Conservation (phyloP, 345 rosid genomes). For the Bruguiera sexangula region DNA sequence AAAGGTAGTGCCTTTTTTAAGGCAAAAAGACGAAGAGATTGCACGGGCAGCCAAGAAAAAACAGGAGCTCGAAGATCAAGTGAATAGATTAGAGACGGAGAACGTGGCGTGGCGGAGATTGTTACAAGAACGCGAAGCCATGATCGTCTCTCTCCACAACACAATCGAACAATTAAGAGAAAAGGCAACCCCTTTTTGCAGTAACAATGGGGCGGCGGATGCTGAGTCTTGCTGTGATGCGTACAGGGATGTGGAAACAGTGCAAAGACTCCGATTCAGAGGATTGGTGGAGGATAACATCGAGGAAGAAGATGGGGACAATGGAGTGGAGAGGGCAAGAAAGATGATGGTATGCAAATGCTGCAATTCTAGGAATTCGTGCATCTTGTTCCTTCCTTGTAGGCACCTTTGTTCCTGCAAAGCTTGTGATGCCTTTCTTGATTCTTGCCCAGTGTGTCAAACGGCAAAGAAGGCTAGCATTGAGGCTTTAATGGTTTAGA, state of each 20-base stretch:
- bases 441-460: constrained; percentile 68
- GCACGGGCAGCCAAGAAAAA: constrained; percentile 22
- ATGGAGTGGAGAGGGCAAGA: background rate
- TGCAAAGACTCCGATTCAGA: constrained; percentile 18
- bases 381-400: constrained; percentile 85
- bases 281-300: background rate
- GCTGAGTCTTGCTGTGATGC: constrained; percentile 52
- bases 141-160: constrained; percentile 29
- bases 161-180: constrained; percentile 47
- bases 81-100: constrained; percentile 33
- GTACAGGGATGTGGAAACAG: constrained; percentile 11
- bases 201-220: constrained; percentile 39
- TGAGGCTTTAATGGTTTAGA: constrained; percentile 49
- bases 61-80: constrained; percentile 28
- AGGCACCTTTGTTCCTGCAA: constrained; percentile 83
- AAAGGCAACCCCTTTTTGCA: constrained; percentile 32
- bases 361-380: constrained; percentile 49
- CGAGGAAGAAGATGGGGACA: background rate
- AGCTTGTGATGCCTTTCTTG: constrained; percentile 51
- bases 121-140: constrained; percentile 36
- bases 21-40: constrained; percentile 36
- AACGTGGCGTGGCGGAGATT: constrained; percentile 33
- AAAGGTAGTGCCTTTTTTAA: constrained; percentile 23
- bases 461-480: constrained; percentile 63
- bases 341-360: constrained; percentile 40